Conservation (phyloP, 352 stramenopile species). For the Phytophthora chlamydospora region DNA sequence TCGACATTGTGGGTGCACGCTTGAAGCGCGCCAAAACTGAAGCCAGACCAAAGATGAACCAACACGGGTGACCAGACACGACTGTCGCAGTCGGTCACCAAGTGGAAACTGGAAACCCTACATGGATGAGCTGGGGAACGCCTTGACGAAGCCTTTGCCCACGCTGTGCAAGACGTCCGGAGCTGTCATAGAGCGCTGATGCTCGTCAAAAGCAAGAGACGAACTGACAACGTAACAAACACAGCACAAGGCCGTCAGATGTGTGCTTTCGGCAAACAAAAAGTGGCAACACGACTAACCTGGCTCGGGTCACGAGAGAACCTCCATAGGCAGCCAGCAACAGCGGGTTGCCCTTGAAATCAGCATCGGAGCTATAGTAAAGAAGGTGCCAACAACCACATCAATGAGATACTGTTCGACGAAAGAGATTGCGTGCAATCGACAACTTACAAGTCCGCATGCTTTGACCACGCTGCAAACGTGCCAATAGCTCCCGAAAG, state of each 20-base stretch:
- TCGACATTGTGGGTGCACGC: conserved; percentile 4
- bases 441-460: conserved; percentile 45
- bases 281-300: conserved; percentile 34
- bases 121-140: conserved; percentile 43
- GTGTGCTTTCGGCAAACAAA: neutral
- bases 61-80: neutral
- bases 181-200: conserved; percentile 83
- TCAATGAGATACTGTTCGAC: too few relatives aligned
- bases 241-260: conserved; percentile 5
- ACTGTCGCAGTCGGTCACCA: neutral
- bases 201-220: conserved; percentile 64
- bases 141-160: conserved; percentile 60
- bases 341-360: conserved; percentile 54
- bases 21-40: conserved; percentile 1
- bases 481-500: conserved; percentile 83
- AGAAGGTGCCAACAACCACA: neutral
- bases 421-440: neutral
- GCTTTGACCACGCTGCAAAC: conserved; percentile 77
- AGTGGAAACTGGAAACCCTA: conserved; percentile 7
- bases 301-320: conserved; percentile 80
- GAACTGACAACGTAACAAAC: conserved; percentile 37
- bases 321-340: conserved; percentile 80
- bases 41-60: neutral
- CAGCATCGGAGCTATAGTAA: conserved; percentile 15
- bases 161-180: conserved; percentile 81